Evolutionary conservation across 768 basidiomycete species (phyloP), one percentile per base, ranked within the genome.

Genomic region (Arthromyces matolae): DNA sequence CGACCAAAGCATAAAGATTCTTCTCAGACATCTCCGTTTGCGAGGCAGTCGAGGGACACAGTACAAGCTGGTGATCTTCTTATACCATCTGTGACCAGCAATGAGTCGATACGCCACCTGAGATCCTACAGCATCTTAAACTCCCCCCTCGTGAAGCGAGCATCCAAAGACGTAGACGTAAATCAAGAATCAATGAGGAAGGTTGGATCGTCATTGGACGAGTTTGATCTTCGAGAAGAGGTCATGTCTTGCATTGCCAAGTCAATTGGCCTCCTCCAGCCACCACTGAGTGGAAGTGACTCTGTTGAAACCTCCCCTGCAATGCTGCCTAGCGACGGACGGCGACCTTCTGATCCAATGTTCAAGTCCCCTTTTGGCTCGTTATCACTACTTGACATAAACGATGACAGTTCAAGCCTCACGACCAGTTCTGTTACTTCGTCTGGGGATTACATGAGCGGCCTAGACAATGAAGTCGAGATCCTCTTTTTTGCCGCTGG

Each of bases 201-300:
- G 27, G 51, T 55, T 33, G 61, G 63, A 9, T 52, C 72, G 44
- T 64, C 74, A 25, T 71, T 69, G 7, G 86, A 85, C 20, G 91
- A 94, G 18, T 94, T 97, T 56, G 92, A 98, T 63, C 79, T 98
- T n/a, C 81, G 91, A 28, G 91, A 93, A 56, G 93, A 91, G 56
- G 94, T 99, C 25, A 93, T 98, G 92, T 87, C 89, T 1, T 95
- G 92, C 64, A 94, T 99, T 51, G 93, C 95, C 1, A 94, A 95
- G 64, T 95, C 93, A 2, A 98, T 99, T 49, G 96, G 96, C 3
- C 75, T 99, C 10, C 70, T 91, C 19, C 94, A 96, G 54, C 89
- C 93, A 3, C 84, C 92, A 3, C 66, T 89, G 16, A 87, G 84
- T 46, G 82, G 78, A 33, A 73, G 70, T 37, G 83, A 81, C 29